A percentile compares a stretch with the other conserved stretches of the same genome.
phyloP scores from a whole-genome alignment of 2,329 filamentous ascomycete genomes.

The Sporothrix curviconia region DNA sequence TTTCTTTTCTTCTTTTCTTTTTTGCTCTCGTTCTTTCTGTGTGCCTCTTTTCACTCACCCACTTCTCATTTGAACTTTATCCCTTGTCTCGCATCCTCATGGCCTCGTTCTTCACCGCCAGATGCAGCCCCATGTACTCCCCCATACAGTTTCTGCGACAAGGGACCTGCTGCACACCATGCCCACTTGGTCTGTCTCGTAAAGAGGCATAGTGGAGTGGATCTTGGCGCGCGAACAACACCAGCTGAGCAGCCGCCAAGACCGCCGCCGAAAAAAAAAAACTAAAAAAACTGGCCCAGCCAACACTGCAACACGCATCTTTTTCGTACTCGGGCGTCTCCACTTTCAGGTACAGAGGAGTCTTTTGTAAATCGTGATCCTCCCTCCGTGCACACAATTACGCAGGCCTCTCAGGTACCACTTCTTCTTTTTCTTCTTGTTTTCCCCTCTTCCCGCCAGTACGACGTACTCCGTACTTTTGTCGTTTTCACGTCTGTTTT shows the following conservation, averaged over 20 bases:
- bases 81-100: slow-evolving; percentile 14
- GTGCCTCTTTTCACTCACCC: not conserved
- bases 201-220: not conserved
- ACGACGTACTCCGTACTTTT: not conserved
- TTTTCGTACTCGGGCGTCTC: not conserved
- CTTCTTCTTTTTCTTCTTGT: no score
- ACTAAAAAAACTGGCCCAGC: not conserved
- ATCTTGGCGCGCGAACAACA: not conserved
- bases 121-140: not conserved
- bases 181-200: not conserved
- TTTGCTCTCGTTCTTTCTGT: not conserved
- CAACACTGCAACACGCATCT: not conserved
- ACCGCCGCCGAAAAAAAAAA: not conserved
- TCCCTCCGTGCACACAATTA: not conserved
- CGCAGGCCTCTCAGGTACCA: not conserved
- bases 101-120: slow-evolving; percentile 13
- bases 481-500: no score
- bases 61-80: not conserved
- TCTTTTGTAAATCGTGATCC: not conserved
- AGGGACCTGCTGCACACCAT: not conserved
- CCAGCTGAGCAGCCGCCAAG: slow-evolving; percentile 6
- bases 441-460: no score
- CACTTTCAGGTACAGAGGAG: not conserved
- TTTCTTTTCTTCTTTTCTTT: not conserved
- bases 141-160: not conserved